Base-by-base conservation (phyloP, 805 yeast species). In the Sugiyamaella qingdaonensis region DNA sequence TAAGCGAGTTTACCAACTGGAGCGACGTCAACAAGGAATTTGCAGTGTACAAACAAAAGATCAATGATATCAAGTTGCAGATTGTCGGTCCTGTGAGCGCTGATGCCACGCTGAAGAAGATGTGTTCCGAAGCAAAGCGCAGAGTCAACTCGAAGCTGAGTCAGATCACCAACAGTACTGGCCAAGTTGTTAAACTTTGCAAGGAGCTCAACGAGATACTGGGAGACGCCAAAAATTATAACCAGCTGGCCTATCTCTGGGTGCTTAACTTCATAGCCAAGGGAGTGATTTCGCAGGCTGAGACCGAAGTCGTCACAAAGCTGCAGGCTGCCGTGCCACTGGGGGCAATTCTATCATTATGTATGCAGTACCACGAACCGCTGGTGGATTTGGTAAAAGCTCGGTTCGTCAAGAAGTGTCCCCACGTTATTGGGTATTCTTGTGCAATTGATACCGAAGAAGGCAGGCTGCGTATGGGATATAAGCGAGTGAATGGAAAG, bases 61-160 rank as follows among this genome's bases (percentile, higher is more conserved):
- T 66, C 49, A 56, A 54, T 51, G 76, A 78, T 41, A 86, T 88
- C 55, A 88, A 90, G 63, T 58, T 57, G 0, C 75, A 79, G 18
- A 75, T 91, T 11, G 82, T 82, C 2, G 76, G 72, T 10, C 79
- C 80, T 9, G 76, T 89, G 32, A 71, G 75, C 36, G 65, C 68
- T n/a, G 75, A 84, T 59, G 77, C 78, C 27, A 78, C 73, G 31
- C 63, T 79, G 35, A 84, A 84, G 60, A 79, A 78, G 46, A 64
- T 68, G n/a, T 76, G 83, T 34, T 75, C 78, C 16, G 76, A 77
- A n/a, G 77, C 82, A 52, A 85, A 85, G 64, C 74, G 97, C 48
- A 82, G 84, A 61, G 81, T 94, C 59, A 88, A 88, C 64, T 94
- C 97, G 4, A 86, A 85, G 64, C 82, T 94, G 59, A 98, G 99